Base-by-base conservation (phyloP, 2,329 filamentous ascomycete species). In the Fusarium nodosum region DNA sequence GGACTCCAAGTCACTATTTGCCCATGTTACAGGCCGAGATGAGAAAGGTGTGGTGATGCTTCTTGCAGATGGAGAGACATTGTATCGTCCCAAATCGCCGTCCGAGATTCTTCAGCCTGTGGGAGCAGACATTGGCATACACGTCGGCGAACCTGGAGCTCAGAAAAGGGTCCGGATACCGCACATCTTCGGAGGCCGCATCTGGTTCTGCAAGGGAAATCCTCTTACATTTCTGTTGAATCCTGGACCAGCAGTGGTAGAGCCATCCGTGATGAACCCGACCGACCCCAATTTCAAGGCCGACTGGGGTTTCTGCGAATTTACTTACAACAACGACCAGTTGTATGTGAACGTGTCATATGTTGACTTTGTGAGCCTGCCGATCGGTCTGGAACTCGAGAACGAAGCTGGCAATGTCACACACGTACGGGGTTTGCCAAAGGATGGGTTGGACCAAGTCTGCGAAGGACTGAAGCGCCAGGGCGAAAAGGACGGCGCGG, bases 351-450 rank as follows among this genome's bases (percentile, higher is more conserved):
- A 92, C 72, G 89, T 94, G 72, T 88, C 85, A 66, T 90, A 91
- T 76, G 92, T 94, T 55, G 92, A 94, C 81, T 94, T 94, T 78
- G 86, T 93, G 65, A 82, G 82, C 71, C 76, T 91, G 70, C 89
- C 90, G n/a, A 84, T 91, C 53, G 84, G 86, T 2, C 82, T 90
- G 67, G 76, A 79, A 63, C 83, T 90, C 46, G 78, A 79, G 56
- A 85, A 83, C 64, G 81, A 80, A 22, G 76, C 78, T 45, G 86
- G 85, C 45, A 67, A 70, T 13, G 75, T 80, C 20, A 82, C 83
- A 66, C 79, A 75, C 18, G 86, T 88, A 12, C 76, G 78, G n/a
- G 87, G 87, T 26, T 77, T 88, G 65, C 82, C 82, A 3, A 54
- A 77, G 36, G 78, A 81, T 59, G 86, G 83, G 10, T 79, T 88